Evolutionary conservation across 169 alveolate species (phyloP).

Genomic region (Babesia ovis): DNA sequence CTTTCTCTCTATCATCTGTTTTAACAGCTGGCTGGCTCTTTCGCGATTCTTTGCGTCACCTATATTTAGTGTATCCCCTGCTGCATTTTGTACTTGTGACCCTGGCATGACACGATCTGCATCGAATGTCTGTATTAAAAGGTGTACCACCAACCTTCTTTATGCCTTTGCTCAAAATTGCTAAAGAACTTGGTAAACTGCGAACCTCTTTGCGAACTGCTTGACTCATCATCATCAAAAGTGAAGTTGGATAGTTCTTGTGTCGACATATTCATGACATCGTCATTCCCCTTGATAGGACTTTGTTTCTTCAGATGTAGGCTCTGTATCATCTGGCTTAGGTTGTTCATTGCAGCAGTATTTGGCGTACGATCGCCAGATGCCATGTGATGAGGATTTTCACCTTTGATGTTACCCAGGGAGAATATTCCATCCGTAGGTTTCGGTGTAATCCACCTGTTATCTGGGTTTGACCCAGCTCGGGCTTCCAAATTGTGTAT

Average conservation of each 20-base stretch:
- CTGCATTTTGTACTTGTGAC: not conserved
- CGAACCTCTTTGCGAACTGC: slow-evolving; percentile 51
- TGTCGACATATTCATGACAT: slow-evolving; percentile 32
- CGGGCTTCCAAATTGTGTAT: slow-evolving; percentile 8
- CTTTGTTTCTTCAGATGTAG: slow-evolving; percentile 30
- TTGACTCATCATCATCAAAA: slow-evolving; percentile 58
- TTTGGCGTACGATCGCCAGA: not conserved
- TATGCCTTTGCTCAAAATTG: not conserved
- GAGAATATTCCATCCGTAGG: slow-evolving; percentile 57
- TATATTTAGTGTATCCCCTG: not conserved
- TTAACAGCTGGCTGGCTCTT: slow-evolving; percentile 13
- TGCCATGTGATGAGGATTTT: not conserved
- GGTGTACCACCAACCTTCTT: not conserved
- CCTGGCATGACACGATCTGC: not conserved
- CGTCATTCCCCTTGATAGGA: slow-evolving; percentile 16
- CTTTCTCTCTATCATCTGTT: slow-evolving; percentile 22
- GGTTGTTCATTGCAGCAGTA: slow-evolving; percentile 28
- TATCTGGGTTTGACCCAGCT: not conserved
- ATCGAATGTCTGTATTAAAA: not conserved
- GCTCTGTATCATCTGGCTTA: slow-evolving; percentile 44
- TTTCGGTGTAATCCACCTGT: slow-evolving; percentile 16
- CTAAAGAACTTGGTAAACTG: slow-evolving; percentile 63
- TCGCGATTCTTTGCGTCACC: slow-evolving; percentile 26
- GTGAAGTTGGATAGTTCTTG: slow-evolving; percentile 58
- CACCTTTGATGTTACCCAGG: slow-evolving; percentile 36